Base-by-base conservation (phyloP, 768 basidiomycete species). In the Pleurotus pulmonarius region DNA sequence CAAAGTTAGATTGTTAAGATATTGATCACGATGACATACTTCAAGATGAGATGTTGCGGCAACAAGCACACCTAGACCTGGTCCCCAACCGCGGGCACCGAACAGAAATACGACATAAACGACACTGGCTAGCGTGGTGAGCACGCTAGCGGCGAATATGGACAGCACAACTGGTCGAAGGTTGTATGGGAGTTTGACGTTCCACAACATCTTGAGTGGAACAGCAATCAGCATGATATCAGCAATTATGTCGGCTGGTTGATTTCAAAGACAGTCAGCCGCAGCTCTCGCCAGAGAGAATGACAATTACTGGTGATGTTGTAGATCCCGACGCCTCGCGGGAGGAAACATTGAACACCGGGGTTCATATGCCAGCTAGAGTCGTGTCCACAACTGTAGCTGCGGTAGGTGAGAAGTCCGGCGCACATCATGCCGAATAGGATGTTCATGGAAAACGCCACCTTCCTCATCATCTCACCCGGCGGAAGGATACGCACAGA, bases 81-180 rank as follows among this genome's bases (percentile, higher is more conserved):
- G 20, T 4, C 38, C 40, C 46, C 47, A 39, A 5, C 48, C 37
- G 11, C 48, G 39, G 5, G 49, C 47, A 37, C 56, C 20, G 8
- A 51, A 49, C 20, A 49, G 49, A n/a, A 49, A 49, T 5, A 18
- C 9, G 9, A 37, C 49, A n/a, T 49, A 49, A 3, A 49, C 29
- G 16, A 49, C n/a, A 59, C 51, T 26, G 38, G 46, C 4, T 6
- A 49, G 11, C 2, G 58, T 53, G 12, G 60, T 61, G 8, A 65
- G 40, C 15, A 64, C 13, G 22, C 63, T 63, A n/a, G 63, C 63
- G 13, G 57, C 26, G 39, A 65, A 65, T 34, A 59, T 61, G 2
- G 55, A 60, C 25, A 57, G 45, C 13, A 65, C 58, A 34, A 65
- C 58, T 11, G 56, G 57, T 2, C 61, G 58, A 29, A 60, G 51